Conservation (phyloP, 305 asterid species). For the Fraxinus xanthoxyloides region DNA sequence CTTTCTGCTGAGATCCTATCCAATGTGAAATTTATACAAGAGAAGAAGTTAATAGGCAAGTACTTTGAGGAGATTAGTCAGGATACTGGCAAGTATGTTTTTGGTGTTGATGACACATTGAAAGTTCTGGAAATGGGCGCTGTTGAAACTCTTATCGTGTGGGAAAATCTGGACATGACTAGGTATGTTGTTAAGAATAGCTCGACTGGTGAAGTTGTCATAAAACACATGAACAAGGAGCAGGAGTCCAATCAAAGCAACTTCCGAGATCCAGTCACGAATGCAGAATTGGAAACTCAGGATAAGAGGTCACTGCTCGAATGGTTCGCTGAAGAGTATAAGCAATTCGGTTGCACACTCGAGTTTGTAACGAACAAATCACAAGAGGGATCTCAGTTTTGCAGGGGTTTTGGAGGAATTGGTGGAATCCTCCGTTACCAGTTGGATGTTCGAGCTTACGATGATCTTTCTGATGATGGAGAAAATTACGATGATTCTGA, state of each 20-base stretch:
- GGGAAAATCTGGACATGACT: conserved; percentile 24
- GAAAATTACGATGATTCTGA: conserved; percentile 20
- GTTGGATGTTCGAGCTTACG: conserved; percentile 18
- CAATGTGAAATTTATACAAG: conserved; percentile 19
- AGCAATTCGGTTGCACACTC: conserved; percentile 22
- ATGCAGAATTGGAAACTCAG: conserved; percentile 23
- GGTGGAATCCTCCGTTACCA: conserved; percentile 26
- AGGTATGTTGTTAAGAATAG: conserved; percentile 16
- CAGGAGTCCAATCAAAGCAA: conserved; percentile 17
- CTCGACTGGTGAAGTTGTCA: conserved; percentile 15
- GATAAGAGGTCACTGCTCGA: conserved; percentile 19
- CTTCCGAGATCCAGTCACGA: conserved; percentile 17
- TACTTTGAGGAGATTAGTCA: conserved; percentile 21
- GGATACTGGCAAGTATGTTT: conserved; percentile 26
- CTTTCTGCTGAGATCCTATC: conserved; percentile 18
- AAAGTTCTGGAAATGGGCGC: conserved; percentile 24
- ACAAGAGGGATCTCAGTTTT: conserved; percentile 18
- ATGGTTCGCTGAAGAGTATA: conserved; percentile 19
- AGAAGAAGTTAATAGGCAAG: conserved; percentile 23
- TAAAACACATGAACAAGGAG: conserved; percentile 23
- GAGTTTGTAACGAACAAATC: conserved; percentile 26
- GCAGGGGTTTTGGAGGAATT: conserved; percentile 23
- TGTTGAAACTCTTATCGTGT: conserved; percentile 24
- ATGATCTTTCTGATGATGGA: conserved; percentile 19
- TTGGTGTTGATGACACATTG: conserved; percentile 18